Percentiles rank a stretch among this genome's conserved stretches.
These are phyloP conservation scores for Blastobotrys muscicola DNA, from an alignment of 805 yeast genomes.

Conservation along the genomic window DNA sequence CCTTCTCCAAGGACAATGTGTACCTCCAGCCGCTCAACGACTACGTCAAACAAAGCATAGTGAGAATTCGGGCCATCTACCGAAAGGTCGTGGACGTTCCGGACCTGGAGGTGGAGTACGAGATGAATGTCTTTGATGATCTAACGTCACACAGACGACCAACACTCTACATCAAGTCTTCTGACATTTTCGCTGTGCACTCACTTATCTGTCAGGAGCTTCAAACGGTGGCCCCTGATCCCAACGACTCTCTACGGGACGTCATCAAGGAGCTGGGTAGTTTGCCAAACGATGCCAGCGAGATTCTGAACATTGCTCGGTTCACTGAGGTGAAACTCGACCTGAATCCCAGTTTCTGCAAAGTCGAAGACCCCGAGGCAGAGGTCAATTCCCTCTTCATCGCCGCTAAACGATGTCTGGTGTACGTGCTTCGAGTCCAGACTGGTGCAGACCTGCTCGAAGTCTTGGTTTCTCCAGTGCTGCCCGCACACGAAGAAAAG, in stretches of 20 bases:
- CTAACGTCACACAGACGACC: constrained; percentile 43
- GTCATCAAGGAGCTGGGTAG: constrained; percentile 35
- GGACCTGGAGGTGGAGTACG: constrained; percentile 50
- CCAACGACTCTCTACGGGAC: constrained; percentile 46
- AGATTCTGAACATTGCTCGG: constrained; percentile 41
- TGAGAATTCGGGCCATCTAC: constrained; percentile 38
- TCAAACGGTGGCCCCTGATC: constrained; percentile 18
- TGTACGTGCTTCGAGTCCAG: constrained; percentile 79
- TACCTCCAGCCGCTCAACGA: constrained; percentile 76
- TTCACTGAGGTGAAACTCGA: constrained; percentile 45
- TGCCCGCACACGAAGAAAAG: constrained; percentile 55
- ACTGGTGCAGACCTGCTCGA: constrained; percentile 57
- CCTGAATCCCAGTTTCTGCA: constrained; percentile 47
- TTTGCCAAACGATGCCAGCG: constrained; percentile 36
- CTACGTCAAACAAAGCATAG: constrained; percentile 45
- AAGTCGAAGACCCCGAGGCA: constrained; percentile 38
- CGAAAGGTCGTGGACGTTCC: constrained; percentile 42
- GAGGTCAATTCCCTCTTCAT: constrained; percentile 51
- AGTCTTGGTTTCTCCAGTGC: constrained; percentile 55
- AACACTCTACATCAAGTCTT: constrained; percentile 27
- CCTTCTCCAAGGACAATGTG: constrained; percentile 52
- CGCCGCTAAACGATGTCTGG: constrained; percentile 73
- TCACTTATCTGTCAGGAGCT: constrained; percentile 27
- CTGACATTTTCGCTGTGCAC: constrained; percentile 31
- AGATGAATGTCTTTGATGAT: constrained; percentile 60